phyloP scores from a whole-genome alignment of 257 asterid genomes.

The Scutellaria galericulata region DNA sequence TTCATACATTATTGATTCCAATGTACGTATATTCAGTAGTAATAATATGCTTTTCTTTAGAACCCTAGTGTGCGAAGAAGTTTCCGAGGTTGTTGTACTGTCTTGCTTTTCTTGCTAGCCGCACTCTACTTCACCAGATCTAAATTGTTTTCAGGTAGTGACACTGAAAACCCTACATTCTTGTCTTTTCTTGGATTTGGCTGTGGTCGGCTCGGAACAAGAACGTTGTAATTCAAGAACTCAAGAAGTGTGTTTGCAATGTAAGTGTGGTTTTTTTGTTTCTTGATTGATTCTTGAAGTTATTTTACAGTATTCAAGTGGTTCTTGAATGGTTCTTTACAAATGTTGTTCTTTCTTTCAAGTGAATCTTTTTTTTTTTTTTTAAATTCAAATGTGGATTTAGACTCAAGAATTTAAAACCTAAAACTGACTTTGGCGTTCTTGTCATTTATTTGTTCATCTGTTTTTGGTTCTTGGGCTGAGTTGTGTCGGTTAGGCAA shows the following conservation, averaged over 20 bases:
- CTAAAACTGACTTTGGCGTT: neutral
- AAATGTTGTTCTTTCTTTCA: neutral
- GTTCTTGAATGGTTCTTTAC: neutral
- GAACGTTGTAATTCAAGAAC: conserved; percentile 8
- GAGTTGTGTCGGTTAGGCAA: conserved; percentile 23
- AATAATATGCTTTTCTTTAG: conserved; percentile 22
- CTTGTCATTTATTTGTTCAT: no score
- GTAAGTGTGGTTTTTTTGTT: neutral
- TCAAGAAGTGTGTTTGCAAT: neutral
- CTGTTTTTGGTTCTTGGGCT: neutral
- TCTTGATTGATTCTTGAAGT: conserved; percentile 23
- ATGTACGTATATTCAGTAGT: conserved; percentile 29
- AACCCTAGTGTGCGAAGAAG: conserved; percentile 46
- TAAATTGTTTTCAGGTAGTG: conserved; percentile 39
- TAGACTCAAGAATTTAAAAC: neutral
- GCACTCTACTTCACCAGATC: conserved; percentile 54
- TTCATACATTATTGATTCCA: conserved; percentile 21
- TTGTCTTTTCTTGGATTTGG: conserved; percentile 1
- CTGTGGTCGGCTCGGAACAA: neutral
- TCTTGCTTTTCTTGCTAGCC: conserved; percentile 45
- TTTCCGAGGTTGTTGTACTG: conserved; percentile 44
- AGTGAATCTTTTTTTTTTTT: no score
- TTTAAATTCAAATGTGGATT: neutral
- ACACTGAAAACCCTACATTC: conserved; percentile 20
- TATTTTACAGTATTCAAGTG: neutral